Evolutionary conservation across 2,329 filamentous ascomycete genomes (phyloP).

Genomic region (Helotiales sp.): DNA sequence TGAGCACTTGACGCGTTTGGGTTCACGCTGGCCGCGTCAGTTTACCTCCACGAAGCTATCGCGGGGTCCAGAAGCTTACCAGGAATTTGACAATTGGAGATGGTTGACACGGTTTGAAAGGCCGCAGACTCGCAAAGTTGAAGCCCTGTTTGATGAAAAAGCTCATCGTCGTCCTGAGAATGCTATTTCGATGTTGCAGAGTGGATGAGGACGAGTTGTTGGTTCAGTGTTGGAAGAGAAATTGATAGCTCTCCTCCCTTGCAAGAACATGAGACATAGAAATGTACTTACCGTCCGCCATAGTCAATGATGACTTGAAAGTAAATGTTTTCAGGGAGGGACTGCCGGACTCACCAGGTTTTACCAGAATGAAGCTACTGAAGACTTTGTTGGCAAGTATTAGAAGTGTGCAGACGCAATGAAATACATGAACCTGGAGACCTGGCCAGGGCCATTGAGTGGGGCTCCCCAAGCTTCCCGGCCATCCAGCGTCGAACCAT

Average conservation of each 20-base stretch:
- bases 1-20: slow-evolving; percentile 4
- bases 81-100: not conserved
- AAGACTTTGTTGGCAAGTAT: not conserved
- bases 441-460: too few relatives aligned
- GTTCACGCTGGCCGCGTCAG: slow-evolving; percentile 7
- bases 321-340: not conserved
- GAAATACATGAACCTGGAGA: too few relatives aligned
- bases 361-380: not conserved
- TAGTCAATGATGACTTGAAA: not conserved
- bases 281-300: not conserved
- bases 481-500: too few relatives aligned
- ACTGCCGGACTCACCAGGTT: not conserved
- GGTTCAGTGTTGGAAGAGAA: not conserved
- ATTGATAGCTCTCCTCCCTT: not conserved
- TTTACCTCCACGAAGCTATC: not conserved
- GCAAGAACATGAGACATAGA: not conserved
- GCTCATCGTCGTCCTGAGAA: not conserved
- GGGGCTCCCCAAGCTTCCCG: too few relatives aligned
- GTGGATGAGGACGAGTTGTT: not conserved
- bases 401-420: too few relatives aligned
- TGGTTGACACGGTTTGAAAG: not conserved
- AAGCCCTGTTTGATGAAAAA: not conserved
- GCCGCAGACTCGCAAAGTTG: not conserved
- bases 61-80: slow-evolving; percentile 6
- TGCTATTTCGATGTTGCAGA: not conserved